A percentile compares a stretch with the other conserved stretches of the same genome.
phyloP scores from a whole-genome alignment of 2,329 filamentous ascomycete species.

The Hymenoscyphus infarciens region DNA sequence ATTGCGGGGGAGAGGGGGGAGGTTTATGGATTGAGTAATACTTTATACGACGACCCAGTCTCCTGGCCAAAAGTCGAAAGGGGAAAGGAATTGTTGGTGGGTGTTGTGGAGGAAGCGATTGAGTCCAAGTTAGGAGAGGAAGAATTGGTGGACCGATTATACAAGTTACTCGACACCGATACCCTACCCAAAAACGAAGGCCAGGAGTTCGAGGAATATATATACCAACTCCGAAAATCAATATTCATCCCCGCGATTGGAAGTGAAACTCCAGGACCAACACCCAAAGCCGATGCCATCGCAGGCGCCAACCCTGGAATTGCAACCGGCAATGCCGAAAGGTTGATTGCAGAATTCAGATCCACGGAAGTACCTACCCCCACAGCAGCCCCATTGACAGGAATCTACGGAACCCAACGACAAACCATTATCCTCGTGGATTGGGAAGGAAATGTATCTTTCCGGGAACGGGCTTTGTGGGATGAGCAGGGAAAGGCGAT shows the following conservation, averaged over 20 bases:
- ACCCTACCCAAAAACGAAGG: conserved; percentile 43
- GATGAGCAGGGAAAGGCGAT: conserved; percentile 55
- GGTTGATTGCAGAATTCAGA: conserved; percentile 35
- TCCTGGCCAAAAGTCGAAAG: conserved; percentile 60
- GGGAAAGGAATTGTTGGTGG: conserved; percentile 39
- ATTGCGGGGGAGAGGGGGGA: conserved; percentile 50
- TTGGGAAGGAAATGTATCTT: conserved; percentile 59
- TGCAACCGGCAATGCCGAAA: conserved; percentile 8
- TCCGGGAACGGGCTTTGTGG: conserved; percentile 57
- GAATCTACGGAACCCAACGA: conserved; percentile 62
- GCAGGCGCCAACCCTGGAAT: conserved; percentile 31
- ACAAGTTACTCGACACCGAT: conserved; percentile 53
- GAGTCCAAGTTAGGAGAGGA: conserved; percentile 41
- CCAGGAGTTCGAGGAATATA: conserved; percentile 50
- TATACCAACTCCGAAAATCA: conserved; percentile 53
- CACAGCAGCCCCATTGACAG: conserved; percentile 48
- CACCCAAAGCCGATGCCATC: conserved; percentile 35
- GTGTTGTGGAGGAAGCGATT: conserved; percentile 43
- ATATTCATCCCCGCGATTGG: conserved; percentile 60
- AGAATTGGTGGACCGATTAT: conserved; percentile 49
- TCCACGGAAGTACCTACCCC: conserved; percentile 33
- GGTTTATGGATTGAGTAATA: conserved; percentile 61
- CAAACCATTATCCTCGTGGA: conserved; percentile 61
- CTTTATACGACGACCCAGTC: conserved; percentile 49
- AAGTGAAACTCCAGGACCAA: conserved; percentile 33